Evolutionary conservation across 2,329 filamentous ascomycete genomes (phyloP).

Genomic region (Calonectria hawksworthii): DNA sequence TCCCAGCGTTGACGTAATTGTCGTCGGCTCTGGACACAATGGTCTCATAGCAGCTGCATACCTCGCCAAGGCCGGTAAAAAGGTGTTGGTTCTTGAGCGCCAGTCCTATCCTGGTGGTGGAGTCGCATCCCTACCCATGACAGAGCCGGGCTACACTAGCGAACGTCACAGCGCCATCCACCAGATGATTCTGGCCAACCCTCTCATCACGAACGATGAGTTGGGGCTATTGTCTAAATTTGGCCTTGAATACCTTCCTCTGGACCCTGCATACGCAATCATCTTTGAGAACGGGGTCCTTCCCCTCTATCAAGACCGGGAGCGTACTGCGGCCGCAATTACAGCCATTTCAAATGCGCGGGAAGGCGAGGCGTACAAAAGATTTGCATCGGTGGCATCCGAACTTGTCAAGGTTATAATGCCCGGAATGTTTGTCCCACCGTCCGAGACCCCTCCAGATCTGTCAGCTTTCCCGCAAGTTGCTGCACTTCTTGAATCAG

Average conservation of each 20-base stretch:
- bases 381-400: neutral
- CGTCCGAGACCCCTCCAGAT: neutral
- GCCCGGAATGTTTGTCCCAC: neutral
- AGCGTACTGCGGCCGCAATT: neutral
- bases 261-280: neutral
- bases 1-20: neutral
- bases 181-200: neutral
- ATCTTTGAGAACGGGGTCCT: neutral
- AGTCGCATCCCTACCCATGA: neutral
- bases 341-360: neutral
- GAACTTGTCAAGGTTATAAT: neutral
- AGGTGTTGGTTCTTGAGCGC: neutral
- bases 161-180: neutral
- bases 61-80: neutral
- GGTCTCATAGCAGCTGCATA: neutral
- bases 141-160: neutral
- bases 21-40: neutral
- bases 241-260: neutral
- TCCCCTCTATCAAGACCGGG: neutral
- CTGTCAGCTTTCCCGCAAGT: neutral
- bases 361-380: neutral
- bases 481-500: neutral
- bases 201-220: neutral
- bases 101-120: neutral
- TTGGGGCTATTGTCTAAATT: neutral